Conservation (phyloP, 805 yeast genomes). For the Ogataea trehalophila region DNA sequence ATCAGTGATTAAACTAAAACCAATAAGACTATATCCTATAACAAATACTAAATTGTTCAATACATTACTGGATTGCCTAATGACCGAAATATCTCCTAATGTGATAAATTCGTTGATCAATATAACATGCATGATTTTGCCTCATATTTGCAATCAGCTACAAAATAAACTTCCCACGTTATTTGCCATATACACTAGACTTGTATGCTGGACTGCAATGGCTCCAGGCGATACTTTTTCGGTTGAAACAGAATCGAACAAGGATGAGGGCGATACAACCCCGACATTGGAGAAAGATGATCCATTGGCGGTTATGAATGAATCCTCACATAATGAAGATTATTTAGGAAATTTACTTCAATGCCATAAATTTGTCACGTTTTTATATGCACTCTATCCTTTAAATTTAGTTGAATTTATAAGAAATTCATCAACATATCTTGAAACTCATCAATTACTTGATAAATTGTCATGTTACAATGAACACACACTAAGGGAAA, state of each 20-base stretch:
- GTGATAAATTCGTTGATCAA: conserved; percentile 2
- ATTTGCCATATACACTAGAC: conserved; percentile 40
- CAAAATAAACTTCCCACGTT: conserved; percentile 35
- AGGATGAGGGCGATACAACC: neutral
- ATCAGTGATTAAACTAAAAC: conserved; percentile 11
- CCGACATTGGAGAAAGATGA: neutral
- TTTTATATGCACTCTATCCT: conserved; percentile 57
- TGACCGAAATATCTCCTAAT: conserved; percentile 35
- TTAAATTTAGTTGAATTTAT: conserved; percentile 40
- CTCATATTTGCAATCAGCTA: conserved; percentile 28
- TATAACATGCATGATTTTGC: conserved; percentile 33
- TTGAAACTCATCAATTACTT: conserved; percentile 17
- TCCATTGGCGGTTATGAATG: neutral
- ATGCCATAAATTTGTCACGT: conserved; percentile 20
- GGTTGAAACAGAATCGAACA: neutral
- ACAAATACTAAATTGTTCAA: conserved; percentile 33
- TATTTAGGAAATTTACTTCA: neutral
- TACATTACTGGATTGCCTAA: conserved; percentile 37
- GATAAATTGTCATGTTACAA: neutral
- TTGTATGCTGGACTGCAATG: conserved; percentile 32
- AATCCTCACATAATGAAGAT: neutral
- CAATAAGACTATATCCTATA: conserved; percentile 26
- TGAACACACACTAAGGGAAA: conserved; percentile 20
- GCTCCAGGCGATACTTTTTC: neutral
- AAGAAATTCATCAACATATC: conserved; percentile 37